Evolutionary conservation across 768 basidiomycete species (phyloP).

Genomic region (Tricholoma saponaceum): DNA sequence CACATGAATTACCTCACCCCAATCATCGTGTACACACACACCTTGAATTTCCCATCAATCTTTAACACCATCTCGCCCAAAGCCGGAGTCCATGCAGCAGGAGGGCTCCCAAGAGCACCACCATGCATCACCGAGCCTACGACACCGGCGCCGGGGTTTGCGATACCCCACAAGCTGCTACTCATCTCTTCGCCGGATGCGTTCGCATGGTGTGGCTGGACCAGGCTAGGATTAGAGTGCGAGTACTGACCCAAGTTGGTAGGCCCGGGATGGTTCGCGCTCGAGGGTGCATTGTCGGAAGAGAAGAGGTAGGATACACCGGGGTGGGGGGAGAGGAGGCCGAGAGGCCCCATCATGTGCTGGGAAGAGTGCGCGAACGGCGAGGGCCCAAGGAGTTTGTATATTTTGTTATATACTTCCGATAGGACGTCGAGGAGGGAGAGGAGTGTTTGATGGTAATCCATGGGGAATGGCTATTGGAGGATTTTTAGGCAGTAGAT

Average conservation of each 20-base stretch:
- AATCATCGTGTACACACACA: constrained; percentile 26
- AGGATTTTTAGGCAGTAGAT: background rate
- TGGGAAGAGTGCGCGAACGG: constrained; percentile 63
- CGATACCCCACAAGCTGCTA: constrained; percentile 72
- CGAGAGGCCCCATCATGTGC: constrained; percentile 76
- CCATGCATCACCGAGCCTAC: constrained; percentile 25
- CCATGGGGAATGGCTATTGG: constrained; percentile 79
- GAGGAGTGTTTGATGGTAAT: constrained; percentile 86
- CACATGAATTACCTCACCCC: background rate
- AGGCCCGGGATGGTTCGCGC: constrained; percentile 4
- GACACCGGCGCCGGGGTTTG: constrained; percentile 38
- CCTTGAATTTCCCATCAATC: constrained; percentile 84
- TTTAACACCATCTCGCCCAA: constrained; percentile 75
- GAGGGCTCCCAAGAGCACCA: constrained; percentile 36
- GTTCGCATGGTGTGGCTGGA: constrained; percentile 19
- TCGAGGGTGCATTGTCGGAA: constrained; percentile 27
- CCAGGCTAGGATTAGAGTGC: constrained; percentile 30
- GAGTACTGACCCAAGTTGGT: constrained; percentile 20
- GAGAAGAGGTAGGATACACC: constrained; percentile 80
- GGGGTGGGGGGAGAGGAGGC: constrained; percentile 71
- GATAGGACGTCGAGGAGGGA: constrained; percentile 87
- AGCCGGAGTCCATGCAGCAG: constrained; percentile 53
- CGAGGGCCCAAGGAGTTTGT: constrained; percentile 77
- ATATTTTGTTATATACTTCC: constrained; percentile 86
- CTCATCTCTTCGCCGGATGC: constrained; percentile 29